Evolutionary conservation across 1,284 basidiomycete species (phyloP).

Genomic region (Cutaneotrichosporon cyanovorans): DNA sequence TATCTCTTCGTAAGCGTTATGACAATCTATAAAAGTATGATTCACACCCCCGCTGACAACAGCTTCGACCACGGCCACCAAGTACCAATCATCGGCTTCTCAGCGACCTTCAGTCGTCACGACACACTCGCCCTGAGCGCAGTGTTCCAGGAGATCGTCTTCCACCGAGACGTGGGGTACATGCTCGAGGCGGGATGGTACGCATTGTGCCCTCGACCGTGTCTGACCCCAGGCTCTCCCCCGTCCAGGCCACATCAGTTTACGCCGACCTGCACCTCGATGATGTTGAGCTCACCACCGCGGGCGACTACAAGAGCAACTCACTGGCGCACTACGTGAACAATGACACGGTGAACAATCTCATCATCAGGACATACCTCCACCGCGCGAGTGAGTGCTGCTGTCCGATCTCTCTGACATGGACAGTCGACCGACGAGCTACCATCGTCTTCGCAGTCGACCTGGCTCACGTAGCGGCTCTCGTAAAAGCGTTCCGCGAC

Average conservation of each 20-base stretch:
- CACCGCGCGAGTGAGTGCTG: conserved; percentile 60
- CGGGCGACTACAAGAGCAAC: conserved; percentile 69
- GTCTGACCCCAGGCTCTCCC: conserved; percentile 59
- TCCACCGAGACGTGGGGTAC: conserved; percentile 82
- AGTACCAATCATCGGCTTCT: conserved; percentile 87
- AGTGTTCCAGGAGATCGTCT: conserved; percentile 86
- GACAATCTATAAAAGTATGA: too few relatives aligned
- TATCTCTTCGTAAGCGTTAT: conserved; percentile 10
- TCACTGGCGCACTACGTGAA: conserved; percentile 74
- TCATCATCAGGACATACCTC: conserved; percentile 72
- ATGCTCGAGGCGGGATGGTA: conserved; percentile 93
- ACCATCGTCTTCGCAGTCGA: conserved; percentile 89
- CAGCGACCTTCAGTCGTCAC: conserved; percentile 87
- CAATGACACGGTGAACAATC: conserved; percentile 62
- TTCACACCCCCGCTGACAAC: background rate
- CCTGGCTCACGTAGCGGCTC: conserved; percentile 67
- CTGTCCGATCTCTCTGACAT: conserved; percentile 3
- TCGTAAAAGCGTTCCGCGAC: conserved; percentile 65
- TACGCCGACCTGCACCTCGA: conserved; percentile 64
- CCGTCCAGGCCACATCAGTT: conserved; percentile 73
- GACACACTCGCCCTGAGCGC: conserved; percentile 83
- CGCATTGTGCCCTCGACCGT: conserved; percentile 15
- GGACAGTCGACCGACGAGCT: conserved; percentile 59
- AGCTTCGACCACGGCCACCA: conserved; percentile 20
- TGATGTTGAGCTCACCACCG: conserved; percentile 57